phyloP scores from a whole-genome alignment of 192 early-diverging fungal genomes.

The Rhizophagus sp. region DNA sequence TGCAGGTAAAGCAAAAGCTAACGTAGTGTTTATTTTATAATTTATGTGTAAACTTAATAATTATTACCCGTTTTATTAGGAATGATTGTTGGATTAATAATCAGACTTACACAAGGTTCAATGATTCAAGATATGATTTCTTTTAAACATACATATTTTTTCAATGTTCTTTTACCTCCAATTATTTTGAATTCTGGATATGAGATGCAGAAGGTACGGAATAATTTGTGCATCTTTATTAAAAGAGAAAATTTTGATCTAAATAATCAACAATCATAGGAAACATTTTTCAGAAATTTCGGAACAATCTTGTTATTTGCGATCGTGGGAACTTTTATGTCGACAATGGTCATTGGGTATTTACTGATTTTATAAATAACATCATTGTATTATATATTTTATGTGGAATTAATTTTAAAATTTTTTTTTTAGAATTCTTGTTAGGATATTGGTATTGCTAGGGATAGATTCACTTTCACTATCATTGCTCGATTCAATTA shows the following conservation, averaged over 20 bases:
- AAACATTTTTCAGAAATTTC: slow-evolving; percentile 85
- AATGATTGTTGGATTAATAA: slow-evolving; percentile 68
- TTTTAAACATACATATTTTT: slow-evolving; percentile 92
- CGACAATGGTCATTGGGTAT: slow-evolving; percentile 89
- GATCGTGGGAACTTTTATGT: slow-evolving; percentile 89
- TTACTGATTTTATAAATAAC: not conserved
- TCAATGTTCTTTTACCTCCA: slow-evolving; percentile 94
- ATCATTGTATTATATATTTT: not conserved
- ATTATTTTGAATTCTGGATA: slow-evolving; percentile 98
- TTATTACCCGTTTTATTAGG: slow-evolving; percentile 36
- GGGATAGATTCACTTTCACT: slow-evolving; percentile 72
- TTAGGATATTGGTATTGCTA: slow-evolving; percentile 70
- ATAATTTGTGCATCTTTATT: not conserved
- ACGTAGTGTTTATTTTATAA: not conserved
- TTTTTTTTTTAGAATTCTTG: slow-evolving; percentile 49
- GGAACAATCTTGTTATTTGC: slow-evolving; percentile 91
- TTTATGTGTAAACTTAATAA: not conserved
- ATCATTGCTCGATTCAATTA: slow-evolving; percentile 88
- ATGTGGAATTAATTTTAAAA: not conserved
- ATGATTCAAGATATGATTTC: slow-evolving; percentile 79
- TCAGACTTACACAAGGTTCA: slow-evolving; percentile 54
- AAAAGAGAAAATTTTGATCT: not conserved
- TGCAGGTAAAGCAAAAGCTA: slow-evolving; percentile 38
- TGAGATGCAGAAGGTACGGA: slow-evolving; percentile 79
- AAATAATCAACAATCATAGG: slow-evolving; percentile 39